Evolutionary conservation across 2,329 filamentous ascomycete species (phyloP).

Genomic region (Pestalotiopsis sp.): DNA sequence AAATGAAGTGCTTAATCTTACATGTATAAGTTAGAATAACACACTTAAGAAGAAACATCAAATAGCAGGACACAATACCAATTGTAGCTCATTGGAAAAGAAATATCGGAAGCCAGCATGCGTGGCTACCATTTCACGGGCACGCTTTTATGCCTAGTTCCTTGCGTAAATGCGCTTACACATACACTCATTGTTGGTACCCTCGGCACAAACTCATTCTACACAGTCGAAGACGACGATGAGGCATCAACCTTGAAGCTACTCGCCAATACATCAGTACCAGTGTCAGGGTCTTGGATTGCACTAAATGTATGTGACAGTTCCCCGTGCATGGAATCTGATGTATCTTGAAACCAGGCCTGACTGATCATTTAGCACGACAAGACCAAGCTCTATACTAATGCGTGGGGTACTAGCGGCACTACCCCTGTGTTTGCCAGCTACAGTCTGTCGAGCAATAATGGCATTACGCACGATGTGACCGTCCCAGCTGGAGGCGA

Average conservation of each 20-base stretch:
- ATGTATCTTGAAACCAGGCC: too few species aligned
- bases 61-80: too few species aligned
- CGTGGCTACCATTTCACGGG: too few species aligned
- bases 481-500: conserved; percentile 18
- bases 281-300: conserved; percentile 30
- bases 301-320: conserved; percentile 28
- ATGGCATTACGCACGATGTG: conserved; percentile 21
- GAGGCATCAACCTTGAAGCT: conserved; percentile 22
- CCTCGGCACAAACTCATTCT: conserved; percentile 30
- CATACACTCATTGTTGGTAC: conserved; percentile 33
- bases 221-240: conserved; percentile 34
- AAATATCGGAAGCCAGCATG: too few species aligned
- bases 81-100: too few species aligned
- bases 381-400: conserved; percentile 33
- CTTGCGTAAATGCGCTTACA: conserved; percentile 16
- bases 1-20: too few species aligned
- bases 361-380: conserved; percentile 26
- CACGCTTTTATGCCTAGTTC: background rate
- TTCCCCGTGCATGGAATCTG: too few species aligned
- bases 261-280: conserved; percentile 22
- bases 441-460: conserved; percentile 26
- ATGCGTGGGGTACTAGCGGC: conserved; percentile 21
- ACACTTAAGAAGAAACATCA: too few species aligned
- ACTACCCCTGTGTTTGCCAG: conserved; percentile 22
- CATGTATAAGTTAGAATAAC: too few species aligned